Evolutionary conservation across 192 early-diverging fungal species (phyloP), one percentile per base, ranked within the genome.

Genomic region (Phlyctochytrium bullatum): DNA sequence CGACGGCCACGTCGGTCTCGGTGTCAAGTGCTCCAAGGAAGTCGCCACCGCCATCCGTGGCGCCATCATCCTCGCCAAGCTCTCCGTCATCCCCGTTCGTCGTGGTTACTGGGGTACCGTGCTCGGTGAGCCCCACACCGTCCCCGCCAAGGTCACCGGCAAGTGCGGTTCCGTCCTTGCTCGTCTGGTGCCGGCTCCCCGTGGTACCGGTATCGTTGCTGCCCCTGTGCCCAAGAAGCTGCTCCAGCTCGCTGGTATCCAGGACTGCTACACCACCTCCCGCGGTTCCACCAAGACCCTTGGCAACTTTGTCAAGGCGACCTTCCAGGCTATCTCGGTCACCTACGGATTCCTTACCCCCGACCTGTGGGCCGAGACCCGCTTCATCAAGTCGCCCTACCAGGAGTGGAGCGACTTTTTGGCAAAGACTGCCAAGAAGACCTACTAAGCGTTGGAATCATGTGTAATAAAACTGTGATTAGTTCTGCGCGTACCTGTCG

Each of bases 1-100:
- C 63, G 84, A 96, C 80, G 96, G 96, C 65, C 96, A 98, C 87
- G 93, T 96, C 75, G 96, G 96, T 90, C 88, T 98, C 56, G 96
- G 96, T 80, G 96, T 98, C 84, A 98, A 98, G 90, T 98, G 96
- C 90, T 94, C 96, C 80, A 98, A 96, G 92, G 96, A 98, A 84
- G 96, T 98, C 53, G 96, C 96, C 80, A 93, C 92, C 62, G 92
- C 96, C 65, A 98, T 98, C 78, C 93, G 93, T 76, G 96, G 96
- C 80, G 96, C 93, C 80, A 95, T 98, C 76, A 93, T 95, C 85
- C 89, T 98, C 68, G 96, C 96, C 84, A 98, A 98, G 90, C 89
- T 98, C 67, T 92, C 91, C 71, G 87, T 96, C 75, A 91, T 98
- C 83, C 96, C 96, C 65, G 96, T 98, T 71, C 93, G 96, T 79